These are phyloP conservation scores for Davidsoniella australis DNA, from an alignment of 2,329 filamentous ascomycete species.

Conservation along the genomic window DNA sequence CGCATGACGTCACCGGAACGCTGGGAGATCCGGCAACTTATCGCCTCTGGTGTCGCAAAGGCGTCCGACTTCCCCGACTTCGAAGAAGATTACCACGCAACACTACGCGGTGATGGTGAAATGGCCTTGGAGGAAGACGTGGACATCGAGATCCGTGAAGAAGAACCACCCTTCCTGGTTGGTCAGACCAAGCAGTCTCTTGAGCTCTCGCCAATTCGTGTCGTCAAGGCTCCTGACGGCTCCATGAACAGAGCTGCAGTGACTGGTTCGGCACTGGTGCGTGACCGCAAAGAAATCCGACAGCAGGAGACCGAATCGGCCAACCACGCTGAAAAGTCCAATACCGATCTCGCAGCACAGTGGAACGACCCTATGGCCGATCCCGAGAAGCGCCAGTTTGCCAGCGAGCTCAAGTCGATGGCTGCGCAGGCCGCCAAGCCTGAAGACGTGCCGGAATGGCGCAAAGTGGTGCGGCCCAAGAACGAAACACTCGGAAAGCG, in stretches of 20 bases:
- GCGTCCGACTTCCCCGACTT: conserved; percentile 88
- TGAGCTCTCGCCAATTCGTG: conserved; percentile 84
- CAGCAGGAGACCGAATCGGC: conserved; percentile 72
- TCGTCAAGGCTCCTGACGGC: conserved; percentile 95
- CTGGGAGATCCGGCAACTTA: conserved; percentile 95
- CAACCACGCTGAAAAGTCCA: conserved; percentile 49
- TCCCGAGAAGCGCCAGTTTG: conserved; percentile 73
- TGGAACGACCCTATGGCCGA: conserved; percentile 96
- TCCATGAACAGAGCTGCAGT: conserved; percentile 94
- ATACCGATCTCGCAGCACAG: conserved; percentile 71
- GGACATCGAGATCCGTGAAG: conserved; percentile 90
- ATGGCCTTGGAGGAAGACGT: conserved; percentile 92
- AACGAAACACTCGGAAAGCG: conserved; percentile 71
- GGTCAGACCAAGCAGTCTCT: conserved; percentile 94
- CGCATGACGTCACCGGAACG: conserved; percentile 89
- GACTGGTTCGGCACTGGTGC: conserved; percentile 74
- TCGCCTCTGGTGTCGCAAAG: conserved; percentile 84
- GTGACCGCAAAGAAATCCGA: conserved; percentile 74
- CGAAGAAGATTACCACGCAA: conserved; percentile 83
- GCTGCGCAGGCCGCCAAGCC: conserved; percentile 42
- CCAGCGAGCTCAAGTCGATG: conserved; percentile 57
- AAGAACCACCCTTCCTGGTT: conserved; percentile 88
- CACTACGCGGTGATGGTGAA: conserved; percentile 66
- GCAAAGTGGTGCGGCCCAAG: conserved; percentile 62
- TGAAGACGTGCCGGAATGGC: conserved; percentile 80